Percentiles rank a stretch among this genome's conserved stretches.
Evolutionary conservation across 345 rosid species (phyloP).

Genomic region (Lumnitzera racemosa): DNA sequence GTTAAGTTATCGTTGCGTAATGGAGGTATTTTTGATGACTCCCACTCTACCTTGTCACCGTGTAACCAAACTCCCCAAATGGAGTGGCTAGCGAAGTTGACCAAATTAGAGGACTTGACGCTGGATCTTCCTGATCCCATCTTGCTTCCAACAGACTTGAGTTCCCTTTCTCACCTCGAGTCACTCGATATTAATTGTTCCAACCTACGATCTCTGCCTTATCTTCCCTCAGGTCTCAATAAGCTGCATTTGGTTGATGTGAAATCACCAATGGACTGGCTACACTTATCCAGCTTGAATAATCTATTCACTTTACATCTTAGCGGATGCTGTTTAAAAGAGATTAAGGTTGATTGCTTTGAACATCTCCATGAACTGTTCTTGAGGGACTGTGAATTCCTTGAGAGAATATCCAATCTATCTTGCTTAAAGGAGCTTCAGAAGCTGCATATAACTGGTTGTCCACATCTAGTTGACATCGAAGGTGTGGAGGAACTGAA

Average conservation of each 20-base stretch:
- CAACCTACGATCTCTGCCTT: neutral
- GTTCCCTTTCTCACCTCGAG: neutral
- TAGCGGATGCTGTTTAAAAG: neutral
- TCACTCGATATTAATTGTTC: neutral
- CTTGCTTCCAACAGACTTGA: neutral
- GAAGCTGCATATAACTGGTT: no score
- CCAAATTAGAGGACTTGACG: neutral
- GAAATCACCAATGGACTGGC: neutral
- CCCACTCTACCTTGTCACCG: neutral
- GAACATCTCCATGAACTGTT: neutral
- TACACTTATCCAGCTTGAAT: neutral
- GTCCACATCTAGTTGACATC: no score
- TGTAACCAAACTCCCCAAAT: neutral
- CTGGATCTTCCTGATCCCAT: neutral
- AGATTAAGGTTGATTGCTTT: neutral
- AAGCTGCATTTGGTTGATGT: neutral
- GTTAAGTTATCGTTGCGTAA: neutral
- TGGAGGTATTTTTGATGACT: no score
- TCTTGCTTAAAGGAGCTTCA: no score
- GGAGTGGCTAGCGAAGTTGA: neutral
- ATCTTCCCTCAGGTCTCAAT: neutral
- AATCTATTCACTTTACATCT: neutral
- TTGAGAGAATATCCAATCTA: neutral
- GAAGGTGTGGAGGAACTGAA: no score
- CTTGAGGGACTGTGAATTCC: neutral